A percentile compares a stretch with the other conserved stretches of the same genome.
Evolutionary conservation across 805 yeast species (phyloP).

Genomic region (Wickerhamomyces queroliae): DNA sequence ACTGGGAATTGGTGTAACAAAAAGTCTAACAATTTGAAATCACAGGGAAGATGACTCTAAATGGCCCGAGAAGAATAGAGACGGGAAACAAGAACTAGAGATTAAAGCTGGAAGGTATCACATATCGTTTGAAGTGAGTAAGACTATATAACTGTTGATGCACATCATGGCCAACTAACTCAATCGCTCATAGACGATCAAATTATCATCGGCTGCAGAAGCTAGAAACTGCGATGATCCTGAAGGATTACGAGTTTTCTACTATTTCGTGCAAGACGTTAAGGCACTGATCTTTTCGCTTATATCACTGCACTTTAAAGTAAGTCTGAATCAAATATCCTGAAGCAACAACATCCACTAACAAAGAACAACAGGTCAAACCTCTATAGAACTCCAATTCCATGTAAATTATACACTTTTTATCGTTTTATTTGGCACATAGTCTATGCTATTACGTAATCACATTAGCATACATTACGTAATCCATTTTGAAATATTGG

Average conservation of each 20-base stretch:
- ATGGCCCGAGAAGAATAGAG: slow-evolving; percentile 36
- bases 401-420: background rate
- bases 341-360: background rate
- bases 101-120: slow-evolving; percentile 30
- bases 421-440: too few species aligned
- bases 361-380: slow-evolving; percentile 4
- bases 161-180: background rate
- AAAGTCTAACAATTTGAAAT: background rate
- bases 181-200: slow-evolving; percentile 21
- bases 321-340: slow-evolving; percentile 8
- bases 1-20: background rate
- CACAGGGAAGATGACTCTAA: slow-evolving; percentile 28
- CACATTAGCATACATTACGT: too few species aligned
- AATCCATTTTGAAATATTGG: too few species aligned
- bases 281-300: slow-evolving; percentile 37
- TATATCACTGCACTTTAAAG: slow-evolving; percentile 36
- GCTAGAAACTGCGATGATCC: slow-evolving; percentile 35
- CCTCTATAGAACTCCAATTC: slow-evolving; percentile 3
- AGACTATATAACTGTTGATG: background rate
- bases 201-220: slow-evolving; percentile 33
- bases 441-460: too few species aligned
- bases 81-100: slow-evolving; percentile 37
- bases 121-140: slow-evolving; percentile 26
- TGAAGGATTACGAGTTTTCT: slow-evolving; percentile 37
- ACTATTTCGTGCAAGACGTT: slow-evolving; percentile 36